phyloP scores from a whole-genome alignment of 805 yeast species.

The Monosporozyma servazzii region DNA sequence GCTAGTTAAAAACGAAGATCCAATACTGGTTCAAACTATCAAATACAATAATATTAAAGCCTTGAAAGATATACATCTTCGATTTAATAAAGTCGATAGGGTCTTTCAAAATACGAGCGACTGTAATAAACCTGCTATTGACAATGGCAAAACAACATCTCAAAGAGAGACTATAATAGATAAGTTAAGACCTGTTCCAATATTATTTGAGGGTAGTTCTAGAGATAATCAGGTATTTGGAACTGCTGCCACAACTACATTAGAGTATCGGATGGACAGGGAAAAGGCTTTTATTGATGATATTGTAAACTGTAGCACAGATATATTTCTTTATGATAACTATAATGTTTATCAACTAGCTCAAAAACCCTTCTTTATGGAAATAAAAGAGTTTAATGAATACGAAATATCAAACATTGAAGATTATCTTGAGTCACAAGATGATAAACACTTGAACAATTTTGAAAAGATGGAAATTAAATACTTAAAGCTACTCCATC shows the following conservation, averaged over 20 bases:
- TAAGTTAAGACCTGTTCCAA: slow-evolving; percentile 18
- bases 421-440: slow-evolving; percentile 7
- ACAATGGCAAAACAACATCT: slow-evolving; percentile 3
- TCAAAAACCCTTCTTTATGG: slow-evolving; percentile 16
- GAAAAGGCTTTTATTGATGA: slow-evolving; percentile 18
- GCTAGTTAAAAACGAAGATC: slow-evolving; percentile 10
- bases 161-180: slow-evolving; percentile 12
- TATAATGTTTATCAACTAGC: slow-evolving; percentile 13
- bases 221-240: neutral
- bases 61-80: neutral
- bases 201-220: slow-evolving; percentile 6
- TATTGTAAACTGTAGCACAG: slow-evolving; percentile 12
- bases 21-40: slow-evolving; percentile 11
- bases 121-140: slow-evolving; percentile 1
- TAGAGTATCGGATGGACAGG: slow-evolving; percentile 18
- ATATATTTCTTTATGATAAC: slow-evolving; percentile 14
- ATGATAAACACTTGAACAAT: slow-evolving; percentile 4
- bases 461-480: slow-evolving; percentile 13
- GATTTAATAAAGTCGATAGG: slow-evolving; percentile 11
- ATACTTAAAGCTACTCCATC: slow-evolving; percentile 15
- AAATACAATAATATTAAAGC: slow-evolving; percentile 2
- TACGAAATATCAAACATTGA: slow-evolving; percentile 14
- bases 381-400: slow-evolving; percentile 16
- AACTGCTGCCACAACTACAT: slow-evolving; percentile 4
- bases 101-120: slow-evolving; percentile 7